Evolutionary conservation across 1,139 yeast genomes (phyloP).

Genomic region (Pichia cactophila): DNA sequence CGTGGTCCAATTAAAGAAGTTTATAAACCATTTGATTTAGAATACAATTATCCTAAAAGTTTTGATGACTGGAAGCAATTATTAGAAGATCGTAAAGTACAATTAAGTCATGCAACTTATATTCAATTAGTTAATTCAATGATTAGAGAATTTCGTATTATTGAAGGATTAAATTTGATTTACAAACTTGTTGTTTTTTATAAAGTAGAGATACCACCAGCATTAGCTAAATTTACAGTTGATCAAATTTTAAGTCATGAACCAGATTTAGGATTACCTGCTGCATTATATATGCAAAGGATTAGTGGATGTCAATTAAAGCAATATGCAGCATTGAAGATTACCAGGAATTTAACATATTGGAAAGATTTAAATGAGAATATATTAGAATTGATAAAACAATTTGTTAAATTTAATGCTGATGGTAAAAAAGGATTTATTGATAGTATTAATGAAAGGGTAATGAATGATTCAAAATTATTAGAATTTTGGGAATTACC

Average conservation of each 20-base stretch:
- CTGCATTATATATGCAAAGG: slow-evolving; percentile 7
- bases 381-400: neutral
- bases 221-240: slow-evolving; percentile 3
- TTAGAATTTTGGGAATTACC: neutral
- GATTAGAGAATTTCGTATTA: slow-evolving; percentile 9
- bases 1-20: neutral
- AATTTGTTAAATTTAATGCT: neutral
- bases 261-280: slow-evolving; percentile 6
- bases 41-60: neutral
- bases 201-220: slow-evolving; percentile 6
- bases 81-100: neutral
- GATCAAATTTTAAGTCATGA: slow-evolving; percentile 3
- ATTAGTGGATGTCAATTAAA: slow-evolving; percentile 7
- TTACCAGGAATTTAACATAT: neutral
- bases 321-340: neutral
- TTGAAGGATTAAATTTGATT: slow-evolving; percentile 10
- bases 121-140: slow-evolving; percentile 7
- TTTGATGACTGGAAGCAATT: neutral
- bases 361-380: neutral
- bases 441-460: neutral
- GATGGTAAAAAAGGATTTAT: neutral
- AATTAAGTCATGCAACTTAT: slow-evolving; percentile 5
- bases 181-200: slow-evolving; percentile 1
- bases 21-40: neutral
- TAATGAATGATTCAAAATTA: neutral